These are phyloP conservation scores for Hondaea fermentalgiana DNA, from an alignment of 108 stramenopile species.

Conservation along the genomic window DNA sequence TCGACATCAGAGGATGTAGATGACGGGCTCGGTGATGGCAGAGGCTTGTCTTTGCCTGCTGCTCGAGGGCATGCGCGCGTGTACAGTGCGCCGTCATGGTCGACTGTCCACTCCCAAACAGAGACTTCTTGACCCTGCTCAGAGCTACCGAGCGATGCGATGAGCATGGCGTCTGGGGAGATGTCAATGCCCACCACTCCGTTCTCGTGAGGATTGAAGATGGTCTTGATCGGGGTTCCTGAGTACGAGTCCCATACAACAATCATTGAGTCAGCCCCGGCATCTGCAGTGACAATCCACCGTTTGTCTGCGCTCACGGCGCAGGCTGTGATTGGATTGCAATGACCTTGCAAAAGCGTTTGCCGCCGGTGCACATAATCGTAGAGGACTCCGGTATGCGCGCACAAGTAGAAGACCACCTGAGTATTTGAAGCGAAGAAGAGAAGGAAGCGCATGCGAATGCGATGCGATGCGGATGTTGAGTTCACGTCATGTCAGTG, in stretches of 20 bases:
- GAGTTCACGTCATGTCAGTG: too few species aligned
- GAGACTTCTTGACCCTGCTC: neutral
- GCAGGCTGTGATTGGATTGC: constrained; percentile 38
- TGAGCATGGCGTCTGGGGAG: constrained; percentile 32
- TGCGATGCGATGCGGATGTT: too few species aligned
- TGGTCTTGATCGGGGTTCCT: constrained; percentile 43
- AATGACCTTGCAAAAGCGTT: constrained; percentile 52
- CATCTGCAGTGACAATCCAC: constrained; percentile 54
- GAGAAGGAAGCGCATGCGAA: too few species aligned
- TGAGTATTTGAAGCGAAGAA: neutral
- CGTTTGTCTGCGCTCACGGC: constrained; percentile 45
- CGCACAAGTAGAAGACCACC: constrained; percentile 37
- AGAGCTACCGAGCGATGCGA: constrained; percentile 27
- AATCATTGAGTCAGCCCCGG: constrained; percentile 45
- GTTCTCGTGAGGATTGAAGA: constrained; percentile 33
- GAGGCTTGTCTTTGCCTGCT: neutral
- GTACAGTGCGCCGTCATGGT: constrained; percentile 32
- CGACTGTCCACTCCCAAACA: constrained; percentile 48
- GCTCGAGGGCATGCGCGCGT: constrained; percentile 13
- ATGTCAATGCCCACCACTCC: constrained; percentile 42
- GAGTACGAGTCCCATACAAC: constrained; percentile 51
- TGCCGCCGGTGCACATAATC: constrained; percentile 47
- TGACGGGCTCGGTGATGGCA: neutral
- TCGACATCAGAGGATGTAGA: neutral
- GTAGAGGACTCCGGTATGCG: constrained; percentile 50